These are phyloP conservation scores for Pestalotiopsis sp. DNA, from an alignment of 2,329 filamentous ascomycete species.

Conservation along the genomic window DNA sequence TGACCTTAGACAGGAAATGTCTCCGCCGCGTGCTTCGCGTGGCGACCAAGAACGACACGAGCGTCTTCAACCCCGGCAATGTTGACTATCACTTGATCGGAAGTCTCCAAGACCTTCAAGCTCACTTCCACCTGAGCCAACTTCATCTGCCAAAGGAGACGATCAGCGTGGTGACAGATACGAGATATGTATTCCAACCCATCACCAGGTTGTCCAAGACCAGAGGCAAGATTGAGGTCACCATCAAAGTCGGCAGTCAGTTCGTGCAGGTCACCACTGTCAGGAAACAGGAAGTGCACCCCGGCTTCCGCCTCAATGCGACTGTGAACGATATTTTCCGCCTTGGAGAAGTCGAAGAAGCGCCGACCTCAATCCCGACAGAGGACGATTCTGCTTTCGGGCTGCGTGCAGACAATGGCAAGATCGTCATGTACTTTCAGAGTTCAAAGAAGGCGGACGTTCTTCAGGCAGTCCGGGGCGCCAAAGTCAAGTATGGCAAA, in stretches of 20 bases:
- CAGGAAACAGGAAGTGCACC: slow-evolving; percentile 70
- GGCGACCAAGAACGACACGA: slow-evolving; percentile 61
- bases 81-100: slow-evolving; percentile 68
- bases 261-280: slow-evolving; percentile 72
- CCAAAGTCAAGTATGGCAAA: slow-evolving; percentile 67
- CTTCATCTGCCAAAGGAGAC: slow-evolving; percentile 71
- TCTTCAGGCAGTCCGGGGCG: slow-evolving; percentile 63
- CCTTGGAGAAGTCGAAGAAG: slow-evolving; percentile 68
- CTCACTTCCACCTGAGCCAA: slow-evolving; percentile 68
- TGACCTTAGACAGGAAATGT: slow-evolving; percentile 51
- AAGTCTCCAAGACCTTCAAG: slow-evolving; percentile 66
- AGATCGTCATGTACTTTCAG: slow-evolving; percentile 73
- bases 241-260: slow-evolving; percentile 69
- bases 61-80: slow-evolving; percentile 65
- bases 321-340: slow-evolving; percentile 73
- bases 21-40: slow-evolving; percentile 66
- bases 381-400: slow-evolving; percentile 71
- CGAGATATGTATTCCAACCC: slow-evolving; percentile 66
- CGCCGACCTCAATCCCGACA: slow-evolving; percentile 63
- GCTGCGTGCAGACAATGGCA: slow-evolving; percentile 68
- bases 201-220: slow-evolving; percentile 69
- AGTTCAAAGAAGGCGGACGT: slow-evolving; percentile 67
- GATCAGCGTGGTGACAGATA: slow-evolving; percentile 68
- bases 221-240: slow-evolving; percentile 71
- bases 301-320: slow-evolving; percentile 62